Evolutionary conservation across 192 early-diverging fungal species (phyloP).

Genomic region (Coemansia sp.): DNA sequence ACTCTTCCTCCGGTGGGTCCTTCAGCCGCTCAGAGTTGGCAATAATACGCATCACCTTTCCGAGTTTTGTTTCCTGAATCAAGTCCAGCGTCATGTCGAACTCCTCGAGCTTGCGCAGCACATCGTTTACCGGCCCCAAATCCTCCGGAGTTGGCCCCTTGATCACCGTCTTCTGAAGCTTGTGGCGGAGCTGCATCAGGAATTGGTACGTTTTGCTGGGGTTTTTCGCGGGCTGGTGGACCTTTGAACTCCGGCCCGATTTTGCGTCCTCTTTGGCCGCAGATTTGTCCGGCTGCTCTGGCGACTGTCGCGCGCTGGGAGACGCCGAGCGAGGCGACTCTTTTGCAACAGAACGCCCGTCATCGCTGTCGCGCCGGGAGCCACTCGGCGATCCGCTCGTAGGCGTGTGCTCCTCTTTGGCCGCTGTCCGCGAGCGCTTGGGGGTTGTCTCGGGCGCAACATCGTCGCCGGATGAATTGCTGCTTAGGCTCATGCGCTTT

Average conservation of each 20-base stretch:
- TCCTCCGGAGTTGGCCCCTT: conserved; percentile 40
- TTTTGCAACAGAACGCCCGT: conserved; percentile 23
- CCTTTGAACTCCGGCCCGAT: conserved; percentile 20
- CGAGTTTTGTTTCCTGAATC: conserved; percentile 52
- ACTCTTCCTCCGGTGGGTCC: conserved; percentile 35
- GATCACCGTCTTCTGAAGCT: conserved; percentile 51
- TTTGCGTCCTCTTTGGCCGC: conserved; percentile 25
- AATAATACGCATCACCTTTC: conserved; percentile 53
- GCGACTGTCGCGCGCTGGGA: conserved; percentile 21
- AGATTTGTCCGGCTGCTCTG: conserved; percentile 7
- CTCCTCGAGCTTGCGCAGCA: conserved; percentile 47
- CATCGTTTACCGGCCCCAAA: conserved; percentile 33
- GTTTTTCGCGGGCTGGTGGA: conserved; percentile 28
- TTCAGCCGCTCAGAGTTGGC: conserved; percentile 30
- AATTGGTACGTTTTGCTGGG: conserved; percentile 35
- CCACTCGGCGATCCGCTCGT: conserved; percentile 19
- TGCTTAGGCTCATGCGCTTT: conserved; percentile 40
- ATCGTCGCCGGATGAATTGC: conserved; percentile 42
- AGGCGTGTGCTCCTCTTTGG: conserved; percentile 1
- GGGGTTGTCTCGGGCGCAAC: conserved; percentile 22
- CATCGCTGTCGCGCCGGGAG: conserved; percentile 26
- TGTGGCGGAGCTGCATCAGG: conserved; percentile 51
- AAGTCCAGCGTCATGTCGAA: conserved; percentile 50
- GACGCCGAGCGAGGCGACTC: conserved; percentile 43
- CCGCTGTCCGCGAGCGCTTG: conserved; percentile 46